Percentiles rank a stretch among this genome's conserved stretches.
These are phyloP conservation scores for Phytomonas francai DNA, from an alignment of 208 protist species.

Conservation along the genomic window DNA sequence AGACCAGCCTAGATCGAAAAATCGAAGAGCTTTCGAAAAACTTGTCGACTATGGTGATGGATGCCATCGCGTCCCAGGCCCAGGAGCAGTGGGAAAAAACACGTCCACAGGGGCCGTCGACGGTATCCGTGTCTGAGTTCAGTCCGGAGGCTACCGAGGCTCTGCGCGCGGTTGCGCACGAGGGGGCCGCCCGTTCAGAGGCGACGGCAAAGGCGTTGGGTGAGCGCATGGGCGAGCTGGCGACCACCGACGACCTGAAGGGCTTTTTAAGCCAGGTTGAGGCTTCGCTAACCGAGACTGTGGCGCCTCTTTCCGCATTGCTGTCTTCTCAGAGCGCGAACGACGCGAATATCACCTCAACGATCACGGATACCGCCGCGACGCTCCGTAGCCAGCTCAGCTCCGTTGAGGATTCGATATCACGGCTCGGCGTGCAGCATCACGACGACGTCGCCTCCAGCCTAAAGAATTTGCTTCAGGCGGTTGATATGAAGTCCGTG, in stretches of 20 bases:
- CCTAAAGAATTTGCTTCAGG: background rate
- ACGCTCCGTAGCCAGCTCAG: background rate
- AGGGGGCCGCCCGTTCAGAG: constrained; percentile 14
- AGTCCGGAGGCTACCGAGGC: background rate
- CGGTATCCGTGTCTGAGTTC: background rate
- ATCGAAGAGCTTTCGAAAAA: constrained; percentile 3
- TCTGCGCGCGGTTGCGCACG: constrained; percentile 1
- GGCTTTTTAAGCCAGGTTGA: constrained; percentile 2
- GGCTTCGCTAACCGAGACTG: background rate
- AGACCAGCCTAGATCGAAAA: constrained; percentile 21
- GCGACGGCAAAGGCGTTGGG: constrained; percentile 6
- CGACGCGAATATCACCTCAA: background rate
- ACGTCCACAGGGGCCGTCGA: background rate
- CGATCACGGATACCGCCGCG: background rate
- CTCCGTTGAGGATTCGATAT: background rate
- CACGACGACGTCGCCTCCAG: background rate
- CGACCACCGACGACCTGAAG: constrained; percentile 14
- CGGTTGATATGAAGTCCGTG: background rate
- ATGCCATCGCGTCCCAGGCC: constrained; percentile 13
- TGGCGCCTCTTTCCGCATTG: background rate
- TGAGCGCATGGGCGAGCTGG: constrained; percentile 11
- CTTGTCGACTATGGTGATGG: constrained; percentile 13
- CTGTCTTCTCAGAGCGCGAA: background rate
- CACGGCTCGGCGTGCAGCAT: background rate
- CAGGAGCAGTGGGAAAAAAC: background rate